Evolutionary conservation across 352 stramenopile genomes (phyloP), one percentile per base, ranked within the genome.

Genomic region (Phytophthora crassamura): DNA sequence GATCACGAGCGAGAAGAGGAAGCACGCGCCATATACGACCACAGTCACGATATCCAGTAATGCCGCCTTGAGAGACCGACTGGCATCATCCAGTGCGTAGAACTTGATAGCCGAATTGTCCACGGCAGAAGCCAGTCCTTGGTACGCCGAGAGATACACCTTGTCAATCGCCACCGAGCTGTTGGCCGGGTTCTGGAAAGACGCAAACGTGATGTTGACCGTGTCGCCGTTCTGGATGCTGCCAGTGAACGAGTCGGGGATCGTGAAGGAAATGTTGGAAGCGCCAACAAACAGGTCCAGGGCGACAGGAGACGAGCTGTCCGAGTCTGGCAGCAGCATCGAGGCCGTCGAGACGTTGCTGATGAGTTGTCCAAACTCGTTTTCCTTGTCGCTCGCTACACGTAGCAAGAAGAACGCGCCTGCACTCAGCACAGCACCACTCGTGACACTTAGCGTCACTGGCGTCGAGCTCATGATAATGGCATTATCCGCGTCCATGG

Each of bases 1-100:
- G 52, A 96, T 94, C 43, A 91, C 75, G 7, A 96, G 74, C 12
- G 88, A 94, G 14, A 94, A 68, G 33, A 96, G 67, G 38, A 96
- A 93, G 56, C 84, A 92, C 11, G 80, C 45, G 28, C 86, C 86
- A 68, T 93, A 96, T 6, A 94, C 70, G 12, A 85, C 73, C 7
- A 87, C 75, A 0, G 88, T 92, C 12, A 72, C 71, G 39, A 94
- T 86, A 47, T 96, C 88, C 46, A 94, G 64, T 2, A 68, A 50
- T 22, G 86, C 80, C 1, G 81, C 83, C 46, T 90, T 84, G 14
- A 87, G 64, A 32, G 77, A 72, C 5, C 84, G 77, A 18, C 69
- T 76, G 8, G 83, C 78, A 64, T 83, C 70, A 25, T 57, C 46
- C 20, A 88, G 42, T 4, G 50, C 30, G 42, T 82, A 88, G 25